Evolutionary conservation across 2,329 filamentous ascomycete species (phyloP).

Genomic region (Talaromyces pinophilus): DNA sequence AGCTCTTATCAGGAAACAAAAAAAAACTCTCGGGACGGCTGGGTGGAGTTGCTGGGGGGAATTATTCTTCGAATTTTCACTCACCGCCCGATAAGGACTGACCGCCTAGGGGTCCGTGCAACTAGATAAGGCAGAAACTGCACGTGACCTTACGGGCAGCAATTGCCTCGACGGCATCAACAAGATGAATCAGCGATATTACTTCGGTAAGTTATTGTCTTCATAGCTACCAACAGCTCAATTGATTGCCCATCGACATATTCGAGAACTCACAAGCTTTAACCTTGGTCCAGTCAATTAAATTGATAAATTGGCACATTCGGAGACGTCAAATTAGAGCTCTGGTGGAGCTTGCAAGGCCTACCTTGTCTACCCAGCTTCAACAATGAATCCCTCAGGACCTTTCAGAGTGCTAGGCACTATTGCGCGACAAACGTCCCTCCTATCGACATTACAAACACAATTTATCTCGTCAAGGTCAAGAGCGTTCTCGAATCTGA

Average conservation of each 20-base stretch:
- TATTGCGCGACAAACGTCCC: neutral
- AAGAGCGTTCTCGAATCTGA: constrained; percentile 16
- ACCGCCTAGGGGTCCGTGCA: constrained; percentile 16
- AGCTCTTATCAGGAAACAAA: constrained; percentile 12
- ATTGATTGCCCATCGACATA: neutral
- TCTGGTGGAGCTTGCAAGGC: constrained; percentile 10
- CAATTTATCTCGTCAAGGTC: neutral
- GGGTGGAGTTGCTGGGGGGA: constrained; percentile 18
- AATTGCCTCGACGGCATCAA: neutral
- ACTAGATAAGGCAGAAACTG: neutral
- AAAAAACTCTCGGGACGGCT: constrained; percentile 12
- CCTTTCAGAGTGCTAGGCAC: constrained; percentile 9
- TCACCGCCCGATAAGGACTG: constrained; percentile 23
- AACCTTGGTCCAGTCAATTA: neutral
- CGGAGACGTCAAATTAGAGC: neutral
- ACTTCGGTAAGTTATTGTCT: too few species aligned
- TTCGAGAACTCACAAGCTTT: neutral
- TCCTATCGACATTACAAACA: neutral
- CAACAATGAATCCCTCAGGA: constrained; percentile 1
- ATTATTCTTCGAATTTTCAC: constrained; percentile 18
- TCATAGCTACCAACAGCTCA: neutral
- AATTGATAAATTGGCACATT: neutral
- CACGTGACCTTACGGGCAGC: neutral
- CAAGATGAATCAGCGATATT: neutral
- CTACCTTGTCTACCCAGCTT: neutral